Evolutionary conservation across 306 rosid genomes (phyloP).

Genomic region (Lablab purpureus): DNA sequence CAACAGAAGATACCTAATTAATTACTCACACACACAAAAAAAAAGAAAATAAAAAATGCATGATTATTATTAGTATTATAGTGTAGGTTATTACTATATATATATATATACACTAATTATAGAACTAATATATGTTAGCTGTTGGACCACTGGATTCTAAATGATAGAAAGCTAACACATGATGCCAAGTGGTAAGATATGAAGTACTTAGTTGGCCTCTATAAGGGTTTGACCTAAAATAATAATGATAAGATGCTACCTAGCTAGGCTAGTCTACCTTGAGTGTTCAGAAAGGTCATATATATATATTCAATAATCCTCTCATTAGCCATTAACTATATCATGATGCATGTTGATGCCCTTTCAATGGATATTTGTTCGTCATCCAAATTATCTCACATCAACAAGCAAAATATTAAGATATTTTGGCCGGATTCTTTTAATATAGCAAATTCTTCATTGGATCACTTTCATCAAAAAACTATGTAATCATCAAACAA

Average conservation of each 20-base stretch:
- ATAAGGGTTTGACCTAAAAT: slow-evolving; percentile 3
- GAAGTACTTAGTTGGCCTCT: slow-evolving; percentile 34
- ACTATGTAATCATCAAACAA: not conserved
- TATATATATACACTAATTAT: not conserved
- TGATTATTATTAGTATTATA: too few species aligned
- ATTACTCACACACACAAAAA: not conserved
- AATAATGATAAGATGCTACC: not conserved
- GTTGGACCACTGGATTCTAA: slow-evolving; percentile 29
- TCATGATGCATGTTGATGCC: not conserved
- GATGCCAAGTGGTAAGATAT: slow-evolving; percentile 32
- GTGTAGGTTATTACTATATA: too few species aligned
- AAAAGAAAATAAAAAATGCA: not conserved
- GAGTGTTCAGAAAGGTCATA: slow-evolving; percentile 28
- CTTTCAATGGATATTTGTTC: slow-evolving; percentile 21
- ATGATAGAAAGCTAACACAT: slow-evolving; percentile 17
- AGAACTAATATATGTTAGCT: slow-evolving; percentile 7
- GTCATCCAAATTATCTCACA: slow-evolving; percentile 7
- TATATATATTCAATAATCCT: slow-evolving; percentile 15
- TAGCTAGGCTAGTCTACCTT: not conserved
- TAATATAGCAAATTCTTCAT: not conserved
- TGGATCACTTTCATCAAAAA: not conserved
- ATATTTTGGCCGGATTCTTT: slow-evolving; percentile 20
- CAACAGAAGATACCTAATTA: not conserved
- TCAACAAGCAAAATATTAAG: slow-evolving; percentile 3
- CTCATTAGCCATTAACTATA: not conserved